phyloP scores from a whole-genome alignment of 176 grass and related monocot genomes.

The Elaeis guineensis region DNA sequence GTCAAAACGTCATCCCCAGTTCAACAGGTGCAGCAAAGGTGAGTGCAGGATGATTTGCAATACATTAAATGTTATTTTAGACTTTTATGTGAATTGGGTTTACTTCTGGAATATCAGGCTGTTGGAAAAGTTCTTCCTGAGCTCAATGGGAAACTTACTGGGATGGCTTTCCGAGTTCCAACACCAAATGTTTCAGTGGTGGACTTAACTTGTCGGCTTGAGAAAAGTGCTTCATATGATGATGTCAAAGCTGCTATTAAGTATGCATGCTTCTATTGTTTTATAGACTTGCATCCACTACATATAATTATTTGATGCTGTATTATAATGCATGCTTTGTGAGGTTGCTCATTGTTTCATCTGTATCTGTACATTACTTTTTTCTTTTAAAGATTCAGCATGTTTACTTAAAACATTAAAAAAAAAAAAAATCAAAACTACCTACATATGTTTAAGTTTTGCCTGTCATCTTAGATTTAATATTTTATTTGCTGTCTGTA shows the following conservation, averaged over 20 bases:
- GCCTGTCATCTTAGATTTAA: no score
- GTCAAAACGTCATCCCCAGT: constrained; percentile 98
- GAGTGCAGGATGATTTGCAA: background rate
- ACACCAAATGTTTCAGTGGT: constrained; percentile 97
- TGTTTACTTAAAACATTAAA: no score
- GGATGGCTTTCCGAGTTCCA: constrained; percentile 97
- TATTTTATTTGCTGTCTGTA: no score
- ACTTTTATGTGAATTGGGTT: no score
- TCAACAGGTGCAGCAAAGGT: constrained; percentile 99
- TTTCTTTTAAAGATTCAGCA: no score
- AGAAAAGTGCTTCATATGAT: constrained; percentile 90
- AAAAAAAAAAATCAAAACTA: no score
- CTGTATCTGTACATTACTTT: no score
- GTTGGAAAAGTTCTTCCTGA: constrained; percentile 95
- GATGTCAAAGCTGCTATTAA: constrained; percentile 96
- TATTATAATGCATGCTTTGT: no score
- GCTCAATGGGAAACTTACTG: constrained; percentile 87
- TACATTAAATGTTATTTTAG: no score
- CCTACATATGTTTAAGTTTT: no score
- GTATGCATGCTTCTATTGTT: constrained; percentile 25
- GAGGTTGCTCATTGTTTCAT: no score
- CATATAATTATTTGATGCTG: no score
- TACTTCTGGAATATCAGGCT: constrained; percentile 38
- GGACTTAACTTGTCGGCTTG: constrained; percentile 91
- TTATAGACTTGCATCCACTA: background rate